Conservation (phyloP, 345 rosid genomes). For the Euclidium syriacum region DNA sequence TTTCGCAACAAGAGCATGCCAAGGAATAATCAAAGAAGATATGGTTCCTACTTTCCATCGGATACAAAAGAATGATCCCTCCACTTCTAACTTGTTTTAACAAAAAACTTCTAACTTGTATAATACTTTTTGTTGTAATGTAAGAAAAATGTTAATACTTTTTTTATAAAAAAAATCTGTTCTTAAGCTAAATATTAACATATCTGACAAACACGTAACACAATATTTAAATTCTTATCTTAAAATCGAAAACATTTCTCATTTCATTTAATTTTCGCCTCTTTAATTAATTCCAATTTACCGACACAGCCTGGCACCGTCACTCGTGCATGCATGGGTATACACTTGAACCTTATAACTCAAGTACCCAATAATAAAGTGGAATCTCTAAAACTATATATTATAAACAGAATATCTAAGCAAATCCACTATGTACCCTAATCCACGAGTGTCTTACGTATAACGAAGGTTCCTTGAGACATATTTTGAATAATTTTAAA, state of each 20-base stretch:
- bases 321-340: conserved; percentile 28
- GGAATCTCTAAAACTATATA: not conserved
- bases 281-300: conserved; percentile 7
- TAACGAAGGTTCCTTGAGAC: conserved; percentile 22
- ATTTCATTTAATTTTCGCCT: not conserved
- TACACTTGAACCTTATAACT: not conserved
- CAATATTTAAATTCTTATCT: not conserved
- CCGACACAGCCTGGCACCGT: conserved; percentile 31
- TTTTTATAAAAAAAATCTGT: too few relatives aligned
- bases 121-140: too few relatives aligned
- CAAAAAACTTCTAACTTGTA: too few relatives aligned
- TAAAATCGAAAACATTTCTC: not conserved
- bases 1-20: too few relatives aligned
- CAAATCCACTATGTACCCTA: conserved; percentile 20
- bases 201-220: conserved; percentile 1
- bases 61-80: too few relatives aligned
- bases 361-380: not conserved
- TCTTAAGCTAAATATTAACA: too few relatives aligned
- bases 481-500: conserved; percentile 2
- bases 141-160: too few relatives aligned
- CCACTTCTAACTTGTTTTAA: too few relatives aligned
- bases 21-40: too few relatives aligned
- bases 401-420: conserved; percentile 10
- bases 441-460: conserved; percentile 29
- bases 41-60: too few relatives aligned